Conservation (phyloP, 2,329 filamentous ascomycete genomes). For the Neofusicoccum ribis region DNA sequence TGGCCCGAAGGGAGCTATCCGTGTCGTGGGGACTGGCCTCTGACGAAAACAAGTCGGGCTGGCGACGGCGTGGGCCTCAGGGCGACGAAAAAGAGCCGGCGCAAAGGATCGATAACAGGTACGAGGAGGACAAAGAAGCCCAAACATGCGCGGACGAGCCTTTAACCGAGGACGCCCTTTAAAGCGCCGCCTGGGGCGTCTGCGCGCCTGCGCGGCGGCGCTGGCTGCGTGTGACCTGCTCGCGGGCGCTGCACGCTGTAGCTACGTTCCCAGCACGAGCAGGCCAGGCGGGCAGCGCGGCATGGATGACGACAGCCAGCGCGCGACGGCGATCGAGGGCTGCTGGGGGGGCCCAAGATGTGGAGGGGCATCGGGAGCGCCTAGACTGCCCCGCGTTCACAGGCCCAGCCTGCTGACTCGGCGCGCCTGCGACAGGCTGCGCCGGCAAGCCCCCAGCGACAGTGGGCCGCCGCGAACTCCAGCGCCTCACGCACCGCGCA, state of each 20-base stretch:
- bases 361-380: background rate
- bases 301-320: background rate
- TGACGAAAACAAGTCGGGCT: constrained; percentile 16
- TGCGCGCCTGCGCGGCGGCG: background rate
- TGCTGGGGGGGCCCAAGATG: background rate
- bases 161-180: constrained; percentile 2
- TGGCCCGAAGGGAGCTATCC: constrained; percentile 15
- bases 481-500: background rate
- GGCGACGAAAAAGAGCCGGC: constrained; percentile 22
- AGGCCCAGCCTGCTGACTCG: constrained; percentile 6
- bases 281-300: background rate
- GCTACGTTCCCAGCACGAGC: background rate
- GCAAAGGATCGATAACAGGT: constrained; percentile 18
- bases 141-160: constrained; percentile 4
- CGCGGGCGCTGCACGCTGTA: background rate
- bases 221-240: constrained; percentile 8
- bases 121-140: constrained; percentile 1
- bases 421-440: constrained; percentile 4
- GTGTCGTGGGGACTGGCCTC: constrained; percentile 13
- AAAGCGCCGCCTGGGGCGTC: background rate
- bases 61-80: constrained; percentile 14
- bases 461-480: background rate
- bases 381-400: constrained; percentile 5
- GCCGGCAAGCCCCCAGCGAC: background rate
- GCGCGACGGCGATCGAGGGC: background rate